phyloP scores from a whole-genome alignment of 2,329 filamentous ascomycete species.

The Verticillium dahliae region DNA sequence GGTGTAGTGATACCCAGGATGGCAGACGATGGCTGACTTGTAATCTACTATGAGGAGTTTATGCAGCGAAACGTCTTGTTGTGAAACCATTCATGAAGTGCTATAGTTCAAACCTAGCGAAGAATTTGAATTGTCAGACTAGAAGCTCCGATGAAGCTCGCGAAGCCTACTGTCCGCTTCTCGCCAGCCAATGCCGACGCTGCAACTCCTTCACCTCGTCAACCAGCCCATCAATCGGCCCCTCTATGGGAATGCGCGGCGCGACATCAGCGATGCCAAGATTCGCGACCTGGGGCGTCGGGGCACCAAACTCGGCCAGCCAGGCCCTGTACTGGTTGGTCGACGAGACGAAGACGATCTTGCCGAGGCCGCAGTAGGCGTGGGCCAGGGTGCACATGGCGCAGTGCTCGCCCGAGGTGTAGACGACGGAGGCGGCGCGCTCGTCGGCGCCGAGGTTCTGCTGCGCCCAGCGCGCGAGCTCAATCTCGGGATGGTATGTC shows the following conservation, averaged over 20 bases:
- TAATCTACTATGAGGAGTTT: neutral
- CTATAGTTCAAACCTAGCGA: too few relatives aligned
- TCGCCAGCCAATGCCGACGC: neutral
- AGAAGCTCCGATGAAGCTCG: neutral
- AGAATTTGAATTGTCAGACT: neutral
- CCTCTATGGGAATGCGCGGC: constrained; percentile 18
- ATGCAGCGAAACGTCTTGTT: neutral
- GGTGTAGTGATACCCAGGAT: neutral
- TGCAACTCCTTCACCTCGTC: constrained; percentile 22
- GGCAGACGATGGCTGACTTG: neutral
- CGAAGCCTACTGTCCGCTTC: neutral
- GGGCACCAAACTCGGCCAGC: constrained; percentile 19
- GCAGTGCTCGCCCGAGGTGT: constrained; percentile 30
- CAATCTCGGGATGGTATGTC: constrained; percentile 28
- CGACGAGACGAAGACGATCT: constrained; percentile 25
- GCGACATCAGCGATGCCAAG: constrained; percentile 22
- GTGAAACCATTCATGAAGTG: too few relatives aligned
- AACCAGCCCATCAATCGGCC: constrained; percentile 20
- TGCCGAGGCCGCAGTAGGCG: constrained; percentile 25
- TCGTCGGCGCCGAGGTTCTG: constrained; percentile 25
- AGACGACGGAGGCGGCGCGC: constrained; percentile 28
- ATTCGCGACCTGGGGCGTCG: constrained; percentile 11
- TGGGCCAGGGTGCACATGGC: constrained; percentile 29
- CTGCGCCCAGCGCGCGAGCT: constrained; percentile 28
- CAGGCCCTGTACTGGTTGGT: constrained; percentile 20